Base-by-base conservation (phyloP, 2,329 filamentous ascomycete species). In the Microascus cirrosus region DNA sequence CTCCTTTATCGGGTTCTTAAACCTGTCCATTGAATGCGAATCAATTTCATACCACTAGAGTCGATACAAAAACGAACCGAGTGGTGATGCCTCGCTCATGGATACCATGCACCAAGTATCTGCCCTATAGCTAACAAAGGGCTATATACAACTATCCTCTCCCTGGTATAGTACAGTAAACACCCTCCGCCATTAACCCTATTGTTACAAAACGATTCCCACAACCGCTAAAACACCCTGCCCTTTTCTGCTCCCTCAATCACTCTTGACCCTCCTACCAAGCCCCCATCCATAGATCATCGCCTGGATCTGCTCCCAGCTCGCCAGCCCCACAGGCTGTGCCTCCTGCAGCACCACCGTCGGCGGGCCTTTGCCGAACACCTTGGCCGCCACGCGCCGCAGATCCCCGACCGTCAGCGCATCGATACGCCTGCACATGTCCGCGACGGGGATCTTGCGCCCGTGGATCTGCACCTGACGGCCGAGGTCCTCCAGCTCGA, bases 391-490 rank as follows among this genome's bases (percentile, higher is more conserved):
- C 3, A 97, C 93, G 54, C 90, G 79, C 35, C 90, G 79, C 62
- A 99, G 74, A 70, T 99, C 94, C 11, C 81, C 66, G 0, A 95
- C 83, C 0, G 88, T 95, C 59, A 99, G 76, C 6, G 77, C 78
- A 67, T 96, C 89, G 63, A 99, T 99, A 68, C 85, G 84, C 55
- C 76, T 77, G 68, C 93, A 96, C 93, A 99, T 97, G 69, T 97
- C 92, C 63, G 84, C 83, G 8, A 96, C 92, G 1, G 93, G 88
- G 7, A 97, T 83, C 75, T 96, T 96, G 63, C 84, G 83, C 24
- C 93, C 94, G 69, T 97, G 92, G n/a, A 96, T 90, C 76, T 97
- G 94, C 12, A 99, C 90, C 70, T 96, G 93, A 61, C 94, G 78
- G 24, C 94, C 94, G 0, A 99, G 80, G 69, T 99, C 94, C 73